Percentiles rank a stretch among this genome's conserved stretches.
Evolutionary conservation across 2,329 filamentous ascomycete species (phyloP).

Genomic region (Sclerotinia trifoliorum): DNA sequence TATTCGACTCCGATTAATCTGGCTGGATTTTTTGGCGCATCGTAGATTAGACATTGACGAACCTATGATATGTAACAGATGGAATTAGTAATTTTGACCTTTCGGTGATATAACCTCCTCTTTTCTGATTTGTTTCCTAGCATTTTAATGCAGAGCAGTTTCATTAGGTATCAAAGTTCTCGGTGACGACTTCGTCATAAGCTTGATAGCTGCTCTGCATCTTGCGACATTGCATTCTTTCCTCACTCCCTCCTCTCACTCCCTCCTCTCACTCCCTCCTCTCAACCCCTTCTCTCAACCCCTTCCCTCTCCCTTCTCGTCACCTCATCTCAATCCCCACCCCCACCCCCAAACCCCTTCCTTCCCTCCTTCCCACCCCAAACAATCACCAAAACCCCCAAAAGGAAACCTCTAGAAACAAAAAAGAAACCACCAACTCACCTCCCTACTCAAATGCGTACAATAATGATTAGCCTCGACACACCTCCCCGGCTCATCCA

Average conservation of each 20-base stretch:
- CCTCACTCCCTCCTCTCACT: not conserved
- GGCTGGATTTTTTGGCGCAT: slow-evolving; percentile 63
- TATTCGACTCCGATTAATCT: slow-evolving; percentile 83
- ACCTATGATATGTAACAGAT: not conserved
- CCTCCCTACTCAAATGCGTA: slow-evolving; percentile 68
- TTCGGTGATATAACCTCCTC: no score
- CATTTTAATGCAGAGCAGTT: no score
- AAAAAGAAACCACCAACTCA: slow-evolving; percentile 56
- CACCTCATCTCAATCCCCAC: no score
- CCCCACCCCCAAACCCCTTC: no score
- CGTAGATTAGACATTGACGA: slow-evolving; percentile 81
- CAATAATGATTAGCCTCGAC: slow-evolving; percentile 87
- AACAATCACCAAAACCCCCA: not conserved
- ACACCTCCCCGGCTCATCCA: slow-evolving; percentile 51
- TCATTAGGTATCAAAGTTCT: no score
- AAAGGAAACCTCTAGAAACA: slow-evolving; percentile 27
- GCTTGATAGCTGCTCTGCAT: not conserved
- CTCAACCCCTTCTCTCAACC: not conserved
- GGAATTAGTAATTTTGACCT: slow-evolving; percentile 3
- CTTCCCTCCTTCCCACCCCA: not conserved
- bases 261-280: no score
- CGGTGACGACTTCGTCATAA: not conserved
- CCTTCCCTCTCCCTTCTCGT: no score
- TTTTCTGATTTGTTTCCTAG: no score
- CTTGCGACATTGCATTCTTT: no score